Base-by-base conservation (phyloP, 2,329 filamentous ascomycete genomes). In the Sphaerostilbella broomeana region DNA sequence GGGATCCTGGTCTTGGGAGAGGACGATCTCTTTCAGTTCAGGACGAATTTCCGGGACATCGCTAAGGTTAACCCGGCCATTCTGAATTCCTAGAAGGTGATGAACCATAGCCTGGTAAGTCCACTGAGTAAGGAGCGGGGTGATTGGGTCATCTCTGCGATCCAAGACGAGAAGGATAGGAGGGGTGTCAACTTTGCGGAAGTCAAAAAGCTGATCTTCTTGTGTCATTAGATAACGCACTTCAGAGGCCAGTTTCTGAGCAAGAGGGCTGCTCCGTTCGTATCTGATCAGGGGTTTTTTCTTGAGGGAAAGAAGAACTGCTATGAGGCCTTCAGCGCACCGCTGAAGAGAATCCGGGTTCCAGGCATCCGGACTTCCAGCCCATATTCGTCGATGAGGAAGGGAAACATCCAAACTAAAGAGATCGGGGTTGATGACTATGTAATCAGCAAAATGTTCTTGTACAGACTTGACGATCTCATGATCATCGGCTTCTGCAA, bases 81-180 rank as follows among this genome's bases (percentile, higher is more conserved):
- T 97, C 43, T 85, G 78, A 49, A 98, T 95, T 5, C 92, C 92
- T 10, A 98, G 71, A 2, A 97, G 68, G 56, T 98, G 92, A 58
- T 98, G 92, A 1, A 98, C 92, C 89, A 98, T 98, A n/a, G 92
- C 92, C 64, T 98, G 92, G 56, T 98, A 98, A 18, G 92, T 98
- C 92, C 92, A 98, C 59, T 98, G 92, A 3, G 88, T 95, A 34
- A 98, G 73, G 9, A 98, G 68, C 0, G 92, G 92, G 4, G 92
- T 98, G 35, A 97, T 84, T 0, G 92, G 90, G 54, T 98, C 92
- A 57, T 95, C 89, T 59, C 92, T 78, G 28, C 92, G 79, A 62
- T 98, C 92, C 20, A 98, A 66, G 38, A 98, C 78, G 22, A 98
- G 72, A 11, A 98, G 70, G 51, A 98, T 89, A 0, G 94, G 92